Conservation (phyloP, 2,329 filamentous ascomycete species). For the Colletotrichum neosansevieriae region DNA sequence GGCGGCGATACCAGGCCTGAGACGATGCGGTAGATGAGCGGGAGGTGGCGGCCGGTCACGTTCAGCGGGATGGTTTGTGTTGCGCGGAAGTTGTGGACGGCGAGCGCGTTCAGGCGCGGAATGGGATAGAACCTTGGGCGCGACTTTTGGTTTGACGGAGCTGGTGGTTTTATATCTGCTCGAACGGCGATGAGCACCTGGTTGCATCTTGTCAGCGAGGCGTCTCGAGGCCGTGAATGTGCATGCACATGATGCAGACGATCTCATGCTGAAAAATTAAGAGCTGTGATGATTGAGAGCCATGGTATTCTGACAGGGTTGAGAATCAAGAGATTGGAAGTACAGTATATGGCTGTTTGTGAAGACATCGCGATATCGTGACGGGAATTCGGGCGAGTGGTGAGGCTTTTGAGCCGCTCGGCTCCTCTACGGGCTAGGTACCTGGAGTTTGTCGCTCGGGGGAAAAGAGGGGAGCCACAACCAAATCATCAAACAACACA, state of each 20-base stretch:
- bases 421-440: slow-evolving; percentile 7
- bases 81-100: slow-evolving; percentile 59
- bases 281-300: too few relatives aligned
- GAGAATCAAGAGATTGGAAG: not conserved
- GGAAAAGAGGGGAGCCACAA: not conserved
- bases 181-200: slow-evolving; percentile 48
- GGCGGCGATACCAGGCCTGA: slow-evolving; percentile 63
- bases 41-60: slow-evolving; percentile 64
- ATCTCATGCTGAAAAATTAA: too few relatives aligned
- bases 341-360: too few relatives aligned
- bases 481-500: slow-evolving; percentile 1
- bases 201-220: slow-evolving; percentile 38
- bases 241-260: too few relatives aligned
- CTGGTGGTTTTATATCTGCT: slow-evolving; percentile 15
- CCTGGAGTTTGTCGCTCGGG: not conserved
- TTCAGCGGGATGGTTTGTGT: slow-evolving; percentile 62
- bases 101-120: slow-evolving; percentile 59
- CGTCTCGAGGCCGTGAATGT: slow-evolving; percentile 9
- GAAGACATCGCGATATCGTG: not conserved
- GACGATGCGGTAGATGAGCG: slow-evolving; percentile 68
- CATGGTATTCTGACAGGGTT: too few relatives aligned
- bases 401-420: not conserved
- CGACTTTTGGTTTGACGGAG: slow-evolving; percentile 1
- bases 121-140: slow-evolving; percentile 54
- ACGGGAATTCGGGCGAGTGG: not conserved